Evolutionary conservation across 2,329 filamentous ascomycete species (phyloP).

Genomic region (Cytospora mali): DNA sequence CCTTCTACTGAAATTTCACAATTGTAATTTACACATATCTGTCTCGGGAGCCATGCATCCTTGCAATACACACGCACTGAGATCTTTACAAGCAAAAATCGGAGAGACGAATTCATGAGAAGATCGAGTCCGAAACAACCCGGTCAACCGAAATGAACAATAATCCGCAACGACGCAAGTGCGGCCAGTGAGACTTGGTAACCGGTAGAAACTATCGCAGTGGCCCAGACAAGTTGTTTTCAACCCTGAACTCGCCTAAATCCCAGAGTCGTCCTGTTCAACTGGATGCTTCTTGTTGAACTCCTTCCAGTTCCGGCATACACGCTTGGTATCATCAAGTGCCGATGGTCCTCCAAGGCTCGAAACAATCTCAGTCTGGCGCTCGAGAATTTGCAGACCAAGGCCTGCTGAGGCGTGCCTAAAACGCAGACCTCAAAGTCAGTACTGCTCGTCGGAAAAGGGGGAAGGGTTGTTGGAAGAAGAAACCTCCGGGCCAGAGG

Average conservation of each 20-base stretch:
- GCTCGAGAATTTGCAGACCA: constrained; percentile 23
- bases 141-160: background rate
- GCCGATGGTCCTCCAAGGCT: constrained; percentile 20
- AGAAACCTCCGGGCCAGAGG: no score
- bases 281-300: constrained; percentile 19
- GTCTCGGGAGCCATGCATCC: no score
- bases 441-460: background rate
- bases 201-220: background rate
- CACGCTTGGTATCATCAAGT: constrained; percentile 20
- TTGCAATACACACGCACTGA: no score
- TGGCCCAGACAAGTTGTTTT: background rate
- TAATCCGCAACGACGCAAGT: background rate
- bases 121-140: background rate
- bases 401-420: constrained; percentile 17
- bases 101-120: background rate
- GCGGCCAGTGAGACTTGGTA: background rate
- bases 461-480: no score
- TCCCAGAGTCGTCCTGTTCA: constrained; percentile 27
- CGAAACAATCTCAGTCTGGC: constrained; percentile 14
- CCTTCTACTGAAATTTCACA: no score
- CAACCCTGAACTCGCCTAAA: background rate
- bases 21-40: no score
- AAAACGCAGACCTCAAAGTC: background rate
- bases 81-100: background rate
- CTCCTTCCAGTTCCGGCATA: constrained; percentile 24